Base-by-base conservation (phyloP, 345 rosid species). In the Microcos paniculata region DNA sequence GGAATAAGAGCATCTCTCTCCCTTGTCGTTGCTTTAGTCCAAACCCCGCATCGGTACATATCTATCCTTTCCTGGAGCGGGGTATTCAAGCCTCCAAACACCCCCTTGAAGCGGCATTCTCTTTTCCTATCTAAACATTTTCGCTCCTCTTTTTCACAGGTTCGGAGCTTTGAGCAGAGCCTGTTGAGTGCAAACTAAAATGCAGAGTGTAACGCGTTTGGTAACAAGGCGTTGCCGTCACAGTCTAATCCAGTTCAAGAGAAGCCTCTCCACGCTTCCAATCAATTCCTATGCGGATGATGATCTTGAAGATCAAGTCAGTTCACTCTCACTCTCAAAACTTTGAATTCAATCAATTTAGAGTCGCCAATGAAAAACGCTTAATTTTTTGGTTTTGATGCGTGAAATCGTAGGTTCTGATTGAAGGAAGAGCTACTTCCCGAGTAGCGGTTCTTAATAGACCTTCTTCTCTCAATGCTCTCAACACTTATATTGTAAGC, bases 391-490 rank as follows among this genome's bases (percentile, higher is more conserved):
- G 4, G 13, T 24, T 28, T 70, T 31, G 15, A 18, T 4, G 15
- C 12, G 7, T 38, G 1, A 24, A 12, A 7, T 11, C 38, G 76
- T 63, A 93, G 99, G 94, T 96, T 8, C 76, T 93, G 46, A 89
- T 92, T 35, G 92, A 93, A 84, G 94, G 91, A 56, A 88, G 76
- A 74, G 90, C 89, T 40, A 74, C 85, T 77, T 92, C 91, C 26
- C 90, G 95, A 51, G 83, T 89, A 43, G 98, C 94, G 59, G 83
- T 96, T 86, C 95, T 92, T 69, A 92, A 93, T 56, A 86, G 98
- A 62, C 91, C 98, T n/a, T 77, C 92, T 18, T 85, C 77, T 16
- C 98, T 96, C 55, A 96, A 96, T 79, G 98, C 97, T 19, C 92
- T 96, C 80, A 91, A 76, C 78, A 84, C 91, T 73, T 84, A 81